phyloP scores from a whole-genome alignment of 2,329 filamentous ascomycete genomes.

The Fusarium sarcochroum region DNA sequence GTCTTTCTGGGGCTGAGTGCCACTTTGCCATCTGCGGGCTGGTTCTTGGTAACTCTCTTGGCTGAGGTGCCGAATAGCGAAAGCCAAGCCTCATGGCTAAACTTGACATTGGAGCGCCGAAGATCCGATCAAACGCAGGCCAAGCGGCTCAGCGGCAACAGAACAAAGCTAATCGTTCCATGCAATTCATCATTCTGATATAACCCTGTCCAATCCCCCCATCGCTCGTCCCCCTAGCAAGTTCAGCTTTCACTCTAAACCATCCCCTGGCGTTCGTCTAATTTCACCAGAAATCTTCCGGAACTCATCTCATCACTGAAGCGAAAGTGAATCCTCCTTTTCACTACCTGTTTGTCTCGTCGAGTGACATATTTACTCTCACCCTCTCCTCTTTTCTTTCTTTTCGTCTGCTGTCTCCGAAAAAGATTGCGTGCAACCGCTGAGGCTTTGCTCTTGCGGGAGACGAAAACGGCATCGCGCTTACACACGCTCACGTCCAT shows the following conservation, averaged over 20 bases:
- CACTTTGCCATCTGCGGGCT: conserved; percentile 25
- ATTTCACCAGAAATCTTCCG: conserved; percentile 39
- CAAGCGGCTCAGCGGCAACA: conserved; percentile 38
- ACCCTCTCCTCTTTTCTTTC: conserved; percentile 10
- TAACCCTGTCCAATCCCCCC: conserved; percentile 41
- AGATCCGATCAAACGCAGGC: conserved; percentile 45
- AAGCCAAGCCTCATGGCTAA: conserved; percentile 36
- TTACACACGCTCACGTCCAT: conserved; percentile 42
- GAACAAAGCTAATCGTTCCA: conserved; percentile 30
- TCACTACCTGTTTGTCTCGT: conserved; percentile 9
- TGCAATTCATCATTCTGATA: conserved; percentile 42
- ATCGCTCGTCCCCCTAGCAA: conserved; percentile 16
- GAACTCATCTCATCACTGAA: conserved; percentile 21
- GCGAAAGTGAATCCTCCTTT: conserved; percentile 38
- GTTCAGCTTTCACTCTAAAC: conserved; percentile 21
- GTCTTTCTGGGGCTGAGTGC: conserved; percentile 30
- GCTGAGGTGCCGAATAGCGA: conserved; percentile 42
- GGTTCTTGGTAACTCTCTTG: conserved; percentile 31
- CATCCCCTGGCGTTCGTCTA: conserved; percentile 36
- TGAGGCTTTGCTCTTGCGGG: conserved; percentile 37
- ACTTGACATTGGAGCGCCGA: conserved; percentile 41
- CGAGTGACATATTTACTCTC: conserved; percentile 19
- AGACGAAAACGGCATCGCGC: conserved; percentile 45
- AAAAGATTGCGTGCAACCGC: conserved; percentile 27
- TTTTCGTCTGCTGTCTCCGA: not conserved